phyloP scores from a whole-genome alignment of 768 basidiomycete species.

The Serendipita vermifera region DNA sequence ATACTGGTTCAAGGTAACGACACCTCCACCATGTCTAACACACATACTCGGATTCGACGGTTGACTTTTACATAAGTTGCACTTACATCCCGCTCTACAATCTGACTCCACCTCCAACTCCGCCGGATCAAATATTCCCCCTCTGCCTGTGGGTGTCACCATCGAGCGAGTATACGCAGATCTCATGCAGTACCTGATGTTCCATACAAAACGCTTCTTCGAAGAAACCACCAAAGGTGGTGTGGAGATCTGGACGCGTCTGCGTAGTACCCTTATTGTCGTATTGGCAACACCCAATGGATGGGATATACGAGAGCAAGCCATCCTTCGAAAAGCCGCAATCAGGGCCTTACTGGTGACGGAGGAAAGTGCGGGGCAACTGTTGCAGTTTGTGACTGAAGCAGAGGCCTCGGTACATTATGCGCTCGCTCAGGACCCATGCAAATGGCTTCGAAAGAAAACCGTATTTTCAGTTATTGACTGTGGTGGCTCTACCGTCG shows the following conservation, averaged over 20 bases:
- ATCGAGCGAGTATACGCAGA: constrained; percentile 36
- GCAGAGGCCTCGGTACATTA: constrained; percentile 43
- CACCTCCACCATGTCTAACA: too few relatives aligned
- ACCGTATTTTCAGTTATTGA: constrained; percentile 32
- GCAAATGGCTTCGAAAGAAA: constrained; percentile 20
- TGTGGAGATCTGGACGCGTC: background rate
- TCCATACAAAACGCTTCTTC: constrained; percentile 32
- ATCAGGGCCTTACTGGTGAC: constrained; percentile 30
- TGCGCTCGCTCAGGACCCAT: constrained; percentile 29
- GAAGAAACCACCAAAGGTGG: constrained; percentile 22
- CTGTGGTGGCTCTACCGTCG: constrained; percentile 50
- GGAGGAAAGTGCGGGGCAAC: constrained; percentile 25
- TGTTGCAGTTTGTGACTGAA: constrained; percentile 36
- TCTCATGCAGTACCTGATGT: constrained; percentile 35
- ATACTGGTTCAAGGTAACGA: background rate
- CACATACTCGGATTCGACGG: too few relatives aligned
- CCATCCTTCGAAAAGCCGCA: constrained; percentile 33
- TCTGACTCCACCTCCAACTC: background rate
- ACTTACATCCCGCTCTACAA: background rate
- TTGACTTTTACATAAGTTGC: background rate
- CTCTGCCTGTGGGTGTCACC: constrained; percentile 32
- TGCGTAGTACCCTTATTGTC: constrained; percentile 23
- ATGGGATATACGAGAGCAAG: constrained; percentile 35
- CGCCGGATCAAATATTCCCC: constrained; percentile 24
- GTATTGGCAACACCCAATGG: constrained; percentile 38